A percentile compares a stretch with the other conserved stretches of the same genome.
These are phyloP conservation scores for Ensete glaucum DNA, from an alignment of 176 grass and related monocot species.

Conservation along the genomic window DNA sequence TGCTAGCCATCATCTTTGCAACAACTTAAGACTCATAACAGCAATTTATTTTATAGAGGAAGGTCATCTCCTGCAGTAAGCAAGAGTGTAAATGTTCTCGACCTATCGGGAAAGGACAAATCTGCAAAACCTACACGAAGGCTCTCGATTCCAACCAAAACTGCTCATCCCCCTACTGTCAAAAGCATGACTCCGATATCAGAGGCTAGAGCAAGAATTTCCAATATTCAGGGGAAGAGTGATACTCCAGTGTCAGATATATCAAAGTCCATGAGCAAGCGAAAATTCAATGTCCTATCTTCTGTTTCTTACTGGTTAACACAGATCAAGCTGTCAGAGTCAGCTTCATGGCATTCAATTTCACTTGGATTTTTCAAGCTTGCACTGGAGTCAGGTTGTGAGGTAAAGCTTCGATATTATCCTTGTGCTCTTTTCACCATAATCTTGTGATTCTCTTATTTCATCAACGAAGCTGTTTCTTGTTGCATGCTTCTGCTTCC, in stretches of 20 bases:
- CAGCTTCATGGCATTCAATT: slow-evolving; percentile 63
- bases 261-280: slow-evolving; percentile 55
- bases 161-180: slow-evolving; percentile 28
- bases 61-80: slow-evolving; percentile 49
- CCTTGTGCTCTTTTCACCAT: not conserved
- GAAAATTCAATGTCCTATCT: slow-evolving; percentile 61
- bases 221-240: slow-evolving; percentile 23
- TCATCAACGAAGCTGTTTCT: not conserved
- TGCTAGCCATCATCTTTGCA: not conserved
- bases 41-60: slow-evolving; percentile 33
- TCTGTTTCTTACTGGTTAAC: slow-evolving; percentile 84
- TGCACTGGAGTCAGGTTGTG: slow-evolving; percentile 55
- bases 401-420: slow-evolving; percentile 29
- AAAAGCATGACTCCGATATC: slow-evolving; percentile 42
- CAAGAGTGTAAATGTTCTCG: slow-evolving; percentile 61
- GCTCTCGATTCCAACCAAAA: slow-evolving; percentile 57
- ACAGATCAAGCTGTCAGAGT: slow-evolving; percentile 81
- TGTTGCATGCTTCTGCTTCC: not conserved
- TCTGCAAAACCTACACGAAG: slow-evolving; percentile 55
- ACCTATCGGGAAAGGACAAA: slow-evolving; percentile 42
- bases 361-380: slow-evolving; percentile 79
- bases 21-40: not conserved
- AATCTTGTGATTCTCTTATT: not conserved
- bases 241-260: slow-evolving; percentile 55
- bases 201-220: slow-evolving; percentile 21